Conservation (phyloP, 352 stramenopile species). For the Pelagophyceae sp. region DNA sequence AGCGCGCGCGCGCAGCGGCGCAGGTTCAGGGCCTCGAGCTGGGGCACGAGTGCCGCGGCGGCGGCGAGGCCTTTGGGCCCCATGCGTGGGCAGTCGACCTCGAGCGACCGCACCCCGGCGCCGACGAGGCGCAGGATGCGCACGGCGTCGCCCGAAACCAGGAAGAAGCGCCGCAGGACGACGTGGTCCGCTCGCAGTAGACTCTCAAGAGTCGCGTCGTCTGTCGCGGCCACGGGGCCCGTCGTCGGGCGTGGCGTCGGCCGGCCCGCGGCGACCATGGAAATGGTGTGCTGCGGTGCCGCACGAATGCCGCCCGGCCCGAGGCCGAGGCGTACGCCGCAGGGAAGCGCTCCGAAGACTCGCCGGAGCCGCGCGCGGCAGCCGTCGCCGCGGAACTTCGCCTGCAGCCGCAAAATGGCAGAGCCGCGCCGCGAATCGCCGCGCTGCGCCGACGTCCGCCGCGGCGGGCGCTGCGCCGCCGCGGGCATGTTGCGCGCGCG, state of each 20-base stretch:
- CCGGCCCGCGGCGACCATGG: not conserved
- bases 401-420: not conserved
- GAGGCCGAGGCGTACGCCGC: not conserved
- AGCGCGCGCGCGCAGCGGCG: not conserved
- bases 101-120: not conserved
- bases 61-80: not conserved
- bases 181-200: no score
- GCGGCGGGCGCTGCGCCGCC: no score
- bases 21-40: not conserved
- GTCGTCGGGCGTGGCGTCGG: not conserved
- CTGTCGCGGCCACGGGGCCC: not conserved
- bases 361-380: not conserved
- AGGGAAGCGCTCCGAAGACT: not conserved
- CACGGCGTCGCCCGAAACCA: not conserved
- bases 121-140: not conserved
- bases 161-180: not conserved
- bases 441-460: not conserved
- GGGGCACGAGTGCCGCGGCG: not conserved
- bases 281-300: not conserved
- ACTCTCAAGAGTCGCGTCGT: not conserved
- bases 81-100: not conserved
- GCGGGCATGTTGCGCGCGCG: no score
- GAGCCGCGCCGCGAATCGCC: not conserved
- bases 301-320: no score
- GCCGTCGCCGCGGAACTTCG: not conserved